Evolutionary conservation across 225 moss, liverwort and hornwort species (phyloP).

Genomic region (Asterella californica): DNA sequence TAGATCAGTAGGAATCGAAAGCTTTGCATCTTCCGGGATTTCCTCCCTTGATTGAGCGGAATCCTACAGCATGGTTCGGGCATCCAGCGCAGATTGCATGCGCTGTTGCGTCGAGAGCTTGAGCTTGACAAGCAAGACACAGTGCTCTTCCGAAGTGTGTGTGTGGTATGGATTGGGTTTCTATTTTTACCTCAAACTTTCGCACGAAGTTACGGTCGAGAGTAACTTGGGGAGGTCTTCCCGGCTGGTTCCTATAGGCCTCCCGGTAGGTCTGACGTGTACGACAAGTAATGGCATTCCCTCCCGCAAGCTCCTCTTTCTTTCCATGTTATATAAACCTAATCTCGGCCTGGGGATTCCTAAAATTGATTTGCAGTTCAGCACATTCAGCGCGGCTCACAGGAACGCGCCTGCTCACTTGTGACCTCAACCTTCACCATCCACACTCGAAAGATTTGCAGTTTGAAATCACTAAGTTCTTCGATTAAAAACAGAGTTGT

Average conservation of each 20-base stretch:
- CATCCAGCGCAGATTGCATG: no score
- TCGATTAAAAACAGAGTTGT: neutral
- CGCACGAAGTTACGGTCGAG: neutral
- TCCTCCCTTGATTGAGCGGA: no score
- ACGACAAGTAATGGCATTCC: neutral
- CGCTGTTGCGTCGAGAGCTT: no score
- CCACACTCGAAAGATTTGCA: neutral
- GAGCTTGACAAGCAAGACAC: no score
- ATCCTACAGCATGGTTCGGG: no score
- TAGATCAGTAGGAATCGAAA: no score
- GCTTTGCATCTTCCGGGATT: no score
- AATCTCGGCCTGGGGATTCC: neutral
- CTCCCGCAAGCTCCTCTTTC: no score
- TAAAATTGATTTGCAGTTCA: neutral
- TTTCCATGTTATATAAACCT: neutral
- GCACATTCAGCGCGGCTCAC: constrained; percentile 13
- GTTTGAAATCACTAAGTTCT: neutral
- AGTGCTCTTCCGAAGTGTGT: neutral
- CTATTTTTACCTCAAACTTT: neutral
- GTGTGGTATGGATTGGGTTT: neutral
- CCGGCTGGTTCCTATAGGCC: neutral
- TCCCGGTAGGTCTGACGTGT: neutral
- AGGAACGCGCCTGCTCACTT: constrained; percentile 10
- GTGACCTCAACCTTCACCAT: neutral
- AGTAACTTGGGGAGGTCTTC: no score